These are phyloP conservation scores for Sordariomycetes sp. DNA, from an alignment of 2,329 filamentous ascomycete genomes.

Conservation along the genomic window DNA sequence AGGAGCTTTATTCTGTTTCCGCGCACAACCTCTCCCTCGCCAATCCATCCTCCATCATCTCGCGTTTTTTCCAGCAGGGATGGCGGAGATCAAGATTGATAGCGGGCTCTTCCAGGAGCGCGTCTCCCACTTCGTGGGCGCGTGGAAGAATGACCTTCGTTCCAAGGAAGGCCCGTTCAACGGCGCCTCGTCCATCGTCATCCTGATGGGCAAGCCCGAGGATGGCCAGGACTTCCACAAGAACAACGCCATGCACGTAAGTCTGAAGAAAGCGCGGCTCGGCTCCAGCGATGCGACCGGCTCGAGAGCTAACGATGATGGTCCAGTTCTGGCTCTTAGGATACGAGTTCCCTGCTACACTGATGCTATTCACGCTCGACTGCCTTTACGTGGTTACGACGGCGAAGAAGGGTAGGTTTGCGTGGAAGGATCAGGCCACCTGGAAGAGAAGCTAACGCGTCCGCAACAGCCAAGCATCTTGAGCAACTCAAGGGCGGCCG, in stretches of 20 bases:
- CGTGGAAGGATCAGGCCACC: not conserved
- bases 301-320: not conserved
- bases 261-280: constrained; percentile 16
- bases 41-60: constrained; percentile 1
- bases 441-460: constrained; percentile 5
- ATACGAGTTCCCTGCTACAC: constrained; percentile 94
- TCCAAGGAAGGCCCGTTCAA: constrained; percentile 75
- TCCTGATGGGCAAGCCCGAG: constrained; percentile 92
- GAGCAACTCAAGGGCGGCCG: constrained; percentile 88
- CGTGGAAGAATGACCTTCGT: constrained; percentile 96
- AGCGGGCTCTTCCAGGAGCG: constrained; percentile 89
- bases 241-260: constrained; percentile 90
- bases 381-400: constrained; percentile 89
- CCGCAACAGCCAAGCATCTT: constrained; percentile 70
- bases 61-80: constrained; percentile 15
- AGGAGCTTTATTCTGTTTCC: not conserved
- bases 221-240: constrained; percentile 83
- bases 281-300: not conserved
- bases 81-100: constrained; percentile 90
- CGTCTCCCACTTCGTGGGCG: constrained; percentile 71
- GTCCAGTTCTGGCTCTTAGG: constrained; percentile 90
- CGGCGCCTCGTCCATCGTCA: constrained; percentile 75
- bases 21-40: not conserved
- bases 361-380: constrained; percentile 86
- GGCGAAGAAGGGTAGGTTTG: constrained; percentile 74